These are phyloP conservation scores for Hydnomerulius pinastri DNA, from an alignment of 768 basidiomycete genomes.

Conservation along the genomic window DNA sequence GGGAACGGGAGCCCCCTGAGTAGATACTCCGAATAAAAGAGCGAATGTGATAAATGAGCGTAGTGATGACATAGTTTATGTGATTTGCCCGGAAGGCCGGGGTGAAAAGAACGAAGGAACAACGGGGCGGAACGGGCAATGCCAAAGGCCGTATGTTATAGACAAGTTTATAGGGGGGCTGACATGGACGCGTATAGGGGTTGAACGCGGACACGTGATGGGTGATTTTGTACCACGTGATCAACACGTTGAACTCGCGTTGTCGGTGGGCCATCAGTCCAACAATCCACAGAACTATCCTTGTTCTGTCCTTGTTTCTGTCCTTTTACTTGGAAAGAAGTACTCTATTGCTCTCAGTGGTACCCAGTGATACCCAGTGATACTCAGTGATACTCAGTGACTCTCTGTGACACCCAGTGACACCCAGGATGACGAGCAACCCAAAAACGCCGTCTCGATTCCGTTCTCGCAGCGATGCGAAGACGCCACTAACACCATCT, in stretches of 20 bases:
- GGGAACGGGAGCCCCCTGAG: slow-evolving; percentile 8
- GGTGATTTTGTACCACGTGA: slow-evolving; percentile 18
- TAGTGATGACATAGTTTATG: slow-evolving; percentile 12
- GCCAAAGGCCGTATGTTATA: too few relatives aligned
- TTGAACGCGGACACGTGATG: slow-evolving; percentile 3
- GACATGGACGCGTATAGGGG: slow-evolving; percentile 12
- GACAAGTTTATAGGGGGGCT: slow-evolving; percentile 20
- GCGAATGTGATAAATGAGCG: slow-evolving; percentile 22
- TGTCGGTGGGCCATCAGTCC: slow-evolving; percentile 7
- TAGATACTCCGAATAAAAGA: background rate
- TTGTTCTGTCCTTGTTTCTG: background rate
- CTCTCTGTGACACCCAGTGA: background rate
- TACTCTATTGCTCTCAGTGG: too few relatives aligned
- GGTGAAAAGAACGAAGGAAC: background rate
- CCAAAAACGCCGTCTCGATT: slow-evolving; percentile 51
- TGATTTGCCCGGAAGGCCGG: background rate
- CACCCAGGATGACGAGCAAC: slow-evolving; percentile 18
- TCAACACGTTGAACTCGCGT: slow-evolving; percentile 9
- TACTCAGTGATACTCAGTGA: too few relatives aligned
- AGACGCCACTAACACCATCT: slow-evolving; percentile 50
- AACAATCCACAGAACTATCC: background rate
- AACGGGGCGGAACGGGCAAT: background rate
- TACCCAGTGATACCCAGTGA: too few relatives aligned
- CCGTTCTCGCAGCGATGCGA: slow-evolving; percentile 50
- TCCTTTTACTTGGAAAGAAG: too few relatives aligned